Evolutionary conservation across 257 asterid genomes (phyloP).

Genomic region (Nicotiana paniculata): DNA sequence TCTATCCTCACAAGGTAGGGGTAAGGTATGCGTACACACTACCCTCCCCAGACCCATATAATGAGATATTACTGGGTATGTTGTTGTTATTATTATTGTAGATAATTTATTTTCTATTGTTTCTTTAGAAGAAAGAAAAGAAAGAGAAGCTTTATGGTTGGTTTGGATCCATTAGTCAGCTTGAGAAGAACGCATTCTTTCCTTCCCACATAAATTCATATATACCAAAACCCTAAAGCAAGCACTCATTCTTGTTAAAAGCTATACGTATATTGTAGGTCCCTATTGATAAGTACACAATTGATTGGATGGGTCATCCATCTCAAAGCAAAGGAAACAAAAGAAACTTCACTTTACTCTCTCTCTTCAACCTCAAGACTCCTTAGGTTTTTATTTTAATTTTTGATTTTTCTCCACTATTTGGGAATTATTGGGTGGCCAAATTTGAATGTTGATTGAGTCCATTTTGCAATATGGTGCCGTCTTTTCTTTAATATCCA

Average conservation of each 20-base stretch:
- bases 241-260: slow-evolving; percentile 65
- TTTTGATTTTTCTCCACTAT: neutral
- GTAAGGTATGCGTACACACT: too few relatives aligned
- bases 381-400: neutral
- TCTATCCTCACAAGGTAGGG: too few relatives aligned
- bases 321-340: neutral
- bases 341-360: neutral
- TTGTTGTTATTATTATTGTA: too few relatives aligned
- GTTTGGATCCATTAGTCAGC: slow-evolving; percentile 36
- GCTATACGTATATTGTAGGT: slow-evolving; percentile 33
- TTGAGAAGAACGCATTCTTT: slow-evolving; percentile 73
- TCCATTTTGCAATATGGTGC: slow-evolving; percentile 6
- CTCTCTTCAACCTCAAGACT: slow-evolving; percentile 7
- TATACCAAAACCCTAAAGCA: slow-evolving; percentile 51
- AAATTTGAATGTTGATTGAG: neutral
- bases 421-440: slow-evolving; percentile 1
- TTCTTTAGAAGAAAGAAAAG: neutral
- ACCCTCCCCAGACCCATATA: too few relatives aligned
- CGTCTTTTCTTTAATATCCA: slow-evolving; percentile 1
- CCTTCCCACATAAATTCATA: slow-evolving; percentile 47
- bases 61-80: too few relatives aligned
- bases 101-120: neutral
- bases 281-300: slow-evolving; percentile 33
- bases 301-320: slow-evolving; percentile 2
- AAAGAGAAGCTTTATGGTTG: neutral